Base-by-base conservation (phyloP, 2,329 filamentous ascomycete species). In the Ascochyta lentis region DNA sequence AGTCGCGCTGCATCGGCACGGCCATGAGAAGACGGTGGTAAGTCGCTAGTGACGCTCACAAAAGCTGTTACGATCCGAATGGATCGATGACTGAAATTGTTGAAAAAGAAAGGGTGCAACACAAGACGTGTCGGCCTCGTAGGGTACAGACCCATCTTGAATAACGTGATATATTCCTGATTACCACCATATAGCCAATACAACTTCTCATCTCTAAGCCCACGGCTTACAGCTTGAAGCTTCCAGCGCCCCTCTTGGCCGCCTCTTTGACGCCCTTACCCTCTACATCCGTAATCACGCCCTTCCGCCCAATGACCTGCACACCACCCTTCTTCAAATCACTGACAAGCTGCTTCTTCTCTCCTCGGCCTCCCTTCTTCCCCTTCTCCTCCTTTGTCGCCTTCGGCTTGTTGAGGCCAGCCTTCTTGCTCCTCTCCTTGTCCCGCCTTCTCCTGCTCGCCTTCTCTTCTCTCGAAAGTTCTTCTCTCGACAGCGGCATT, bases 391-490 rank as follows among this genome's bases (percentile, higher is more conserved):
- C 54, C 37, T 64, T 83, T 24, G 71, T 71, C 48, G 75, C 75
- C 42, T 61, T 83, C n/a, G 73, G 71, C 54, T 76, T 76, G 27
- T 79, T 79, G 13, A 81, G 81, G 53, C 84, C 85, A 22, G 84
- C 83, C 82, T 93, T 93, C 77, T 84, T 85, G 64, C 89, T 88
- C 67, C 89, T 86, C 82, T 96, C 92, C 84, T 96, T 96, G 73
- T 92, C 89, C 58, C 92, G 85, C 59, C 92, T 83, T 54, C 92
- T 84, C 59, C 88, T 82, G 58, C 91, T 84, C 49, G 86, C 76
- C 80, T 94, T 96, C 74, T 96, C 90, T 73, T 97, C 93, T 49
- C 92, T 84, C 33, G 83, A 88, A 87, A 98, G 89, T 78, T 99
- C 95, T 68, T 95, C 89, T 66, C 87, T 86, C 7, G 90, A 88